Base-by-base conservation (phyloP, 495 filamentous ascomycete genomes). In the Xylaria flabelliformis region DNA sequence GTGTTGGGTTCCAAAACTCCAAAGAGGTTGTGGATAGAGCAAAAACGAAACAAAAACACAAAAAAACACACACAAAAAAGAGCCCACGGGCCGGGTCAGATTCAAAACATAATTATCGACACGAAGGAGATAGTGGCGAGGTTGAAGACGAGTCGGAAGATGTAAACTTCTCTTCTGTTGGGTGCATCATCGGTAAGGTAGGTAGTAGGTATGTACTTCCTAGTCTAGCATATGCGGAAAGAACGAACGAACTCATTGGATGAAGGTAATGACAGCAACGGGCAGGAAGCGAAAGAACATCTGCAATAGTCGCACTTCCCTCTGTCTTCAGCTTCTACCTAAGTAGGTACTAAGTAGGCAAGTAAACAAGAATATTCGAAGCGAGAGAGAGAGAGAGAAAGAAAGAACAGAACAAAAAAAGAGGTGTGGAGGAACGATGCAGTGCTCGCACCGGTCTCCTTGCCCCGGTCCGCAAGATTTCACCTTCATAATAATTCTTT, bases 51-150 rank as follows among this genome's bases (percentile, higher is more conserved):
- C 39, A 50, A 32, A 50, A 65, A 65, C 48, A 29, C 26, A 29
- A 29, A 48, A 41, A 71, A 72, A 74, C 62, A 39, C 36, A 39
- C 36, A 39, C 66, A 73, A 71, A 71, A 56, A 55, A 39, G 67
- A 74, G 71, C 71, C 75, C 70, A 51, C 6, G 62, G 71, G 56
- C 46, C 73, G 42, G 71, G 73, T 69, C 70, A 32, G 68, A 73
- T 67, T 78, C 77, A 79, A 79, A 78, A 75, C 77, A 79, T 79
- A 79, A 79, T 79, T 73, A 76, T 71, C 74, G 73, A 74, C 72
- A 69, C 76, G 74, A 75, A 75, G 71, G 59, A 63, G 75, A 76
- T 50, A 41, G 74, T 66, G 51, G 75, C 74, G 74, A 72, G 15
- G 72, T 53, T 39, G 70, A 63, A 69, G 71, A 76, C 56, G 67